Conservation (phyloP, 2,329 filamentous ascomycete genomes). For the Dryadomyces quercivorus region DNA sequence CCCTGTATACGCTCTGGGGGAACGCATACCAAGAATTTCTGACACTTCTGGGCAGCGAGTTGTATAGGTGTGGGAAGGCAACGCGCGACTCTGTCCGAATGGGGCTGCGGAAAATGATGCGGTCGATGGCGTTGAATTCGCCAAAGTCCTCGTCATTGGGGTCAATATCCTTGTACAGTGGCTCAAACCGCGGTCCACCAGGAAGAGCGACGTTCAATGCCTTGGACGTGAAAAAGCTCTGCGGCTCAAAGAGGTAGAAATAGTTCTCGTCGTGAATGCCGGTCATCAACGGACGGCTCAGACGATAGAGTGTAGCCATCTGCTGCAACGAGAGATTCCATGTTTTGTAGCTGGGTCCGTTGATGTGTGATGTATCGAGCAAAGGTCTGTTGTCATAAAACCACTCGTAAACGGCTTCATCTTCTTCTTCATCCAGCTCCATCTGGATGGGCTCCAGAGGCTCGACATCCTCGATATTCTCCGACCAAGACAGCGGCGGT, state of each 20-base stretch:
- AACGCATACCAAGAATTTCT: constrained; percentile 88
- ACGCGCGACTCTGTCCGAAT: constrained; percentile 94
- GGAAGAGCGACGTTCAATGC: constrained; percentile 94
- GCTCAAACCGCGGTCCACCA: constrained; percentile 94
- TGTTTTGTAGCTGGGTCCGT: constrained; percentile 88
- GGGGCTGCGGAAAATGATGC: constrained; percentile 93
- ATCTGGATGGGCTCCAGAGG: constrained; percentile 96
- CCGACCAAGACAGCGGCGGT: constrained; percentile 91
- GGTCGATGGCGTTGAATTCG: constrained; percentile 98
- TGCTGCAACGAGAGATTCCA: constrained; percentile 92
- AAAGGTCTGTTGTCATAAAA: constrained; percentile 92
- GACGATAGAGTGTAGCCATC: constrained; percentile 88
- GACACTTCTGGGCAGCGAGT: constrained; percentile 88
- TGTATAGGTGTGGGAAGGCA: constrained; percentile 89
- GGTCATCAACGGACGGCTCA: constrained; percentile 81
- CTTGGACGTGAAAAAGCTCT: constrained; percentile 92
- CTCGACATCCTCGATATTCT: constrained; percentile 98
- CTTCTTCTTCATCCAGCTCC: constrained; percentile 91
- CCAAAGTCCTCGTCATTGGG: constrained; percentile 98
- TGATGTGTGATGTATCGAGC: constrained; percentile 83
- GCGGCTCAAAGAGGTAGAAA: constrained; percentile 91
- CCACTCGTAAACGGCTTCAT: constrained; percentile 87
- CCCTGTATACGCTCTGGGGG: constrained; percentile 84
- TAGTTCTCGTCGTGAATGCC: constrained; percentile 95
- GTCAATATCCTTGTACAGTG: constrained; percentile 95